Evolutionary conservation across 169 alveolate species (phyloP).

Genomic region (Plasmodium vivax): DNA sequence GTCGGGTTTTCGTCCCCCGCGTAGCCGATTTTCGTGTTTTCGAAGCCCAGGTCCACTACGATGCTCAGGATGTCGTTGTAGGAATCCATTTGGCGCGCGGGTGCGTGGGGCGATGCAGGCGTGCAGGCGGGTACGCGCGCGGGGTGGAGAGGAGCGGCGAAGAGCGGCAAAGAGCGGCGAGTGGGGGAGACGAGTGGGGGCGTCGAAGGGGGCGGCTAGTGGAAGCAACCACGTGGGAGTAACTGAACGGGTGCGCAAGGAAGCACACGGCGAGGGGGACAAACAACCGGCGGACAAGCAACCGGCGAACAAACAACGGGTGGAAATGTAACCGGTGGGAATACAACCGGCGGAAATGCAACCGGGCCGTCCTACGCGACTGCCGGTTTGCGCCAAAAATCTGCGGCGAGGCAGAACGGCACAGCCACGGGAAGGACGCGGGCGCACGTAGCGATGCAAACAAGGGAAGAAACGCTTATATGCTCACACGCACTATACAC

Average conservation of each 20-base stretch:
- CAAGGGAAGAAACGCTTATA: background rate
- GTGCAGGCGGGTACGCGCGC: background rate
- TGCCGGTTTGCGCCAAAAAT: background rate
- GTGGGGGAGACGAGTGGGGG: background rate
- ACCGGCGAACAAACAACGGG: too few relatives aligned
- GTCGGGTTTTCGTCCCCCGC: constrained; percentile 61
- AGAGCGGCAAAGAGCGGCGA: too few relatives aligned
- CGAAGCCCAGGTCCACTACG: constrained; percentile 64
- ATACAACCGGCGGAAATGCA: too few relatives aligned
- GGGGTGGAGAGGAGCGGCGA: background rate
- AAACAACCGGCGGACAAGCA: background rate
- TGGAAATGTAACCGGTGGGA: too few relatives aligned
- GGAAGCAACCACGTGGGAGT: background rate
- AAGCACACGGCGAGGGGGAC: background rate
- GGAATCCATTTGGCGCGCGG: constrained; percentile 26
- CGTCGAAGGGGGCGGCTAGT: background rate
- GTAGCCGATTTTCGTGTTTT: constrained; percentile 57
- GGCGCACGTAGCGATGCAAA: background rate
- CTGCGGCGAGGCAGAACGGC: background rate
- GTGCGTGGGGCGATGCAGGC: background rate
- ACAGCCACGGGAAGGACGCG: background rate
- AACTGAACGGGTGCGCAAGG: background rate
- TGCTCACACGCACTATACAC: background rate
- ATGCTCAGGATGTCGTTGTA: constrained; percentile 59
- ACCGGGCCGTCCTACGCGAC: background rate